phyloP scores from a whole-genome alignment of 1,284 basidiomycete species.

The Melampsora americana region DNA sequence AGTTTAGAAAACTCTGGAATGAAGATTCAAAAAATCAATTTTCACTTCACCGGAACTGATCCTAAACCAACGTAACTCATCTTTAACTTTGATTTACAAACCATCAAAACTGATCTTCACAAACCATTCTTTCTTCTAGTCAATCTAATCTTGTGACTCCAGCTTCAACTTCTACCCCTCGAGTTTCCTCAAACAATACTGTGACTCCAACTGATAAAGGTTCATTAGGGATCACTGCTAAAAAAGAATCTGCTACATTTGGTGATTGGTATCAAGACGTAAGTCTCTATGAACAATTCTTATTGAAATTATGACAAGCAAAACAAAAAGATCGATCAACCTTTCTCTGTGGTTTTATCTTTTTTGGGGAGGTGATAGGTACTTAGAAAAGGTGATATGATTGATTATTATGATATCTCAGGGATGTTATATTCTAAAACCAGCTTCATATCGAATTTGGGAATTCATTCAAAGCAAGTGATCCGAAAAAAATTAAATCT shows the following conservation, averaged over 20 bases:
- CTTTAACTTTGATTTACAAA: too few species aligned
- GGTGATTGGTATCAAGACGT: slow-evolving; percentile 42
- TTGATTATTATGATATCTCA: slow-evolving; percentile 98
- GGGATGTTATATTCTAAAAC: slow-evolving; percentile 98
- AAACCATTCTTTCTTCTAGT: too few species aligned
- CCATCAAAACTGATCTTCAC: too few species aligned
- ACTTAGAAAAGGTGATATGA: slow-evolving; percentile 96
- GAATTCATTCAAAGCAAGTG: slow-evolving; percentile 79
- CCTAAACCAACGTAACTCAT: slow-evolving; percentile 5
- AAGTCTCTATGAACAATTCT: too few species aligned
- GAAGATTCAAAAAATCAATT: slow-evolving; percentile 5
- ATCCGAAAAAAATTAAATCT: background rate
- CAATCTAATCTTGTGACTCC: background rate
- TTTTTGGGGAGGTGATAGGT: slow-evolving; percentile 67
- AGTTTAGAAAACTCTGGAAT: slow-evolving; percentile 19
- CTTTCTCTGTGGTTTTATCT: too few species aligned
- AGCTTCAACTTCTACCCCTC: background rate
- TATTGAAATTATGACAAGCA: too few species aligned
- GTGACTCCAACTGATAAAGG: slow-evolving; percentile 13
- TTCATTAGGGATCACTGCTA: slow-evolving; percentile 22
- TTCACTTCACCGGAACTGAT: slow-evolving; percentile 2
- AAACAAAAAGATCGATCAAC: too few species aligned
- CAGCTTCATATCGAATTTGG: slow-evolving; percentile 97
- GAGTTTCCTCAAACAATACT: background rate
- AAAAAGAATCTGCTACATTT: slow-evolving; percentile 36